Conservation (phyloP, 768 basidiomycete species). For the Pulveroboletus sp. region DNA sequence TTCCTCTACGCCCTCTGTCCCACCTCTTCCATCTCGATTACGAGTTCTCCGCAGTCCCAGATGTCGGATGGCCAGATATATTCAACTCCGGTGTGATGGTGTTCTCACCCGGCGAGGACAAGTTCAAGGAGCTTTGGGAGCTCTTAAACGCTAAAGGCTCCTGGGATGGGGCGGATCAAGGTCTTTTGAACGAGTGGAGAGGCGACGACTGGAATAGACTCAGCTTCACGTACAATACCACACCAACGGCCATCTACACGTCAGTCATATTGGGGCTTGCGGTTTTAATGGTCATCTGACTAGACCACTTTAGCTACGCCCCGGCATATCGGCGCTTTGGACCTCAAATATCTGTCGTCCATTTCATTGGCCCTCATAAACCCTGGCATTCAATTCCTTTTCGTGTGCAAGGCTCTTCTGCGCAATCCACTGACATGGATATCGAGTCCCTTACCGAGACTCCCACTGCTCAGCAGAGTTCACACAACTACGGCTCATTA, state of each 20-base stretch:
- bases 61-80: constrained; percentile 99
- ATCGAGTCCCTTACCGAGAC: constrained; percentile 19
- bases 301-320: constrained; percentile 62
- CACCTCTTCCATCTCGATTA: constrained; percentile 84
- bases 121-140: constrained; percentile 68
- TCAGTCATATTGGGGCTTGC: constrained; percentile 41
- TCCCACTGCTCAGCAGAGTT: constrained; percentile 32
- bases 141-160: constrained; percentile 76
- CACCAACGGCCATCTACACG: constrained; percentile 96
- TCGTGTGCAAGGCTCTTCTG: constrained; percentile 54
- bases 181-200: constrained; percentile 93
- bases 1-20: constrained; percentile 81
- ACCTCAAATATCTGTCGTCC: constrained; percentile 77
- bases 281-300: constrained; percentile 26
- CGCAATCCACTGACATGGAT: constrained; percentile 29
- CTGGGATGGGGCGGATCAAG: constrained; percentile 99
- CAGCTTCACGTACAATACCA: constrained; percentile 97
- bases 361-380: constrained; percentile 95
- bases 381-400: constrained; percentile 80
- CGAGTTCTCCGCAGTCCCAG: constrained; percentile 90
- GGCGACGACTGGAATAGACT: constrained; percentile 84
- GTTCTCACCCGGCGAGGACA: constrained; percentile 71
- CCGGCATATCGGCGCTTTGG: constrained; percentile 96
- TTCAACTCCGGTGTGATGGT: constrained; percentile 98
- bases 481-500: constrained; percentile 75